Conservation (phyloP, 257 asterid genomes). For the Ophiorrhiza pumila region DNA sequence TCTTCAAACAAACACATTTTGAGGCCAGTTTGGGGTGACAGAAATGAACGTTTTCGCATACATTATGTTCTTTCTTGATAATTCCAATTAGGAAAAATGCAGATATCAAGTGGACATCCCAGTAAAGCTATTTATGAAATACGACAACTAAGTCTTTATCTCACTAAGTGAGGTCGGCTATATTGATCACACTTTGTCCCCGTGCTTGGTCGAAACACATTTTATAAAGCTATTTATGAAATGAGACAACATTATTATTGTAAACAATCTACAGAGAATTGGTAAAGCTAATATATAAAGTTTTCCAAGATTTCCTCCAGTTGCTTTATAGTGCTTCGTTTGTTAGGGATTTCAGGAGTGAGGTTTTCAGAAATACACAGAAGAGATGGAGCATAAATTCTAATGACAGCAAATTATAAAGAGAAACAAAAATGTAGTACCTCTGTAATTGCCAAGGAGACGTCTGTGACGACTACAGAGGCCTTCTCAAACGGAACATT, state of each 20-base stretch:
- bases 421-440: constrained; percentile 34
- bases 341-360: background rate
- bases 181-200: too few relatives aligned
- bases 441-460: constrained; percentile 86
- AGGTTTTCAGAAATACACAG: background rate
- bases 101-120: background rate
- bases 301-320: background rate
- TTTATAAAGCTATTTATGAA: too few relatives aligned
- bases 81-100: background rate
- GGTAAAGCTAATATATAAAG: background rate
- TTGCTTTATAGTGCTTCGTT: background rate
- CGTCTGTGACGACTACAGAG: constrained; percentile 70
- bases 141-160: too few relatives aligned
- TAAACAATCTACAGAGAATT: background rate
- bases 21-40: background rate
- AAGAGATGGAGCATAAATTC: constrained; percentile 9
- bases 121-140: background rate
- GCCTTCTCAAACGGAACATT: constrained; percentile 86
- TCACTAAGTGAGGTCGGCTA: too few relatives aligned
- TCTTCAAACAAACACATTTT: background rate
- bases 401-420: constrained; percentile 10
- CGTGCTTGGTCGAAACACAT: too few relatives aligned
- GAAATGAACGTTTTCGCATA: background rate
- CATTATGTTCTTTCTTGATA: background rate
- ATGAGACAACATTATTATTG: background rate